These are phyloP conservation scores for Diutina mesorugosa DNA, from an alignment of 1,139 yeast species.

Conservation along the genomic window DNA sequence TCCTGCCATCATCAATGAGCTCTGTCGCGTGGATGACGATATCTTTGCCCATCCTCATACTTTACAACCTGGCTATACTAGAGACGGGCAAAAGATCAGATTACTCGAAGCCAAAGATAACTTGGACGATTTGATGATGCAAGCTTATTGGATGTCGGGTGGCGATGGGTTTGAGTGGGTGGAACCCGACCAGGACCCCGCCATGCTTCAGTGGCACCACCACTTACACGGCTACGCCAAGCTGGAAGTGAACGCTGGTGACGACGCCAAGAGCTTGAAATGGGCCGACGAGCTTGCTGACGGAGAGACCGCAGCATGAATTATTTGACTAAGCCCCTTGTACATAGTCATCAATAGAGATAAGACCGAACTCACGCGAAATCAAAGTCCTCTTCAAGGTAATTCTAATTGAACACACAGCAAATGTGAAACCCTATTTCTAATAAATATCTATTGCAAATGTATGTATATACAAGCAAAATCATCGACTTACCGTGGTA, in stretches of 20 bases:
- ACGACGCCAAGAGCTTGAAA: constrained; percentile 11
- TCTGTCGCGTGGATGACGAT: constrained; percentile 20
- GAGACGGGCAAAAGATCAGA: constrained; percentile 28
- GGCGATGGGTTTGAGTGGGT: constrained; percentile 73
- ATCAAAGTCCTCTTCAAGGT: no score
- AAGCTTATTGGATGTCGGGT: constrained; percentile 36
- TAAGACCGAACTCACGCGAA: no score
- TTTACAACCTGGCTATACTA: constrained; percentile 10
- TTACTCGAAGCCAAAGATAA: constrained; percentile 29
- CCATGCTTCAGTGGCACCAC: constrained; percentile 32
- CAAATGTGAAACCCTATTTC: no score
- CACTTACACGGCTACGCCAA: constrained; percentile 17
- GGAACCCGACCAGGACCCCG: constrained; percentile 75
- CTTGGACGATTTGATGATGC: constrained; percentile 41
- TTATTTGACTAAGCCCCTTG: not conserved
- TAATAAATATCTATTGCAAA: no score
- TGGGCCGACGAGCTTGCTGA: constrained; percentile 22
- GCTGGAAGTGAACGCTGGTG: constrained; percentile 10
- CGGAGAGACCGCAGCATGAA: not conserved
- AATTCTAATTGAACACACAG: no score
- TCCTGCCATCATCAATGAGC: constrained; percentile 23
- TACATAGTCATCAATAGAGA: not conserved
- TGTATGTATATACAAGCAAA: no score
- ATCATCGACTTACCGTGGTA: no score
- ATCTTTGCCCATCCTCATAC: constrained; percentile 14